Conservation (phyloP, 1,284 basidiomycete species). For the Mycena citricolor region DNA sequence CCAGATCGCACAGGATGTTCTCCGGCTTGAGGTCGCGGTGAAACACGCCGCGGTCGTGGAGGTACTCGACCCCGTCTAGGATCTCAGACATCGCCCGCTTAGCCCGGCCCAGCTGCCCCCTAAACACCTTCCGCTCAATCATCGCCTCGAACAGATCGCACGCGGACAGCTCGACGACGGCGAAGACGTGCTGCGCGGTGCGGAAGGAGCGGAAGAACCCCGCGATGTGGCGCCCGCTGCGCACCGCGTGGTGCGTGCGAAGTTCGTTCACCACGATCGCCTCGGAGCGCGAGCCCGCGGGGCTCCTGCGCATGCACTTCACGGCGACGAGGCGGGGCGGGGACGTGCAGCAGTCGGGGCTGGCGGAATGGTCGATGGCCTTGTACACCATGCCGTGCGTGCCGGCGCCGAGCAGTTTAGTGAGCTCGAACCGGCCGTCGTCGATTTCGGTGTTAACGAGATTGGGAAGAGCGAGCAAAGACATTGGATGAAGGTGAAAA, state of each 20-base stretch:
- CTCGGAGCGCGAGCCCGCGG: conserved; percentile 35
- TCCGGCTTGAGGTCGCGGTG: conserved; percentile 90
- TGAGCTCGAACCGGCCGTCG: conserved; percentile 6
- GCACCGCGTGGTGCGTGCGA: conserved; percentile 83
- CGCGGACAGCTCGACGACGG: conserved; percentile 60
- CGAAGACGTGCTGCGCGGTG: conserved; percentile 65
- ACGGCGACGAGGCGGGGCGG: conserved; percentile 55
- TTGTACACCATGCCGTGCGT: conserved; percentile 18
- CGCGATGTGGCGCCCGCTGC: conserved; percentile 82
- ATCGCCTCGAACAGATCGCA: conserved; percentile 53
- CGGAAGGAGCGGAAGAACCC: conserved; percentile 83
- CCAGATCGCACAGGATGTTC: conserved; percentile 70
- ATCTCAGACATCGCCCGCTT: conserved; percentile 69
- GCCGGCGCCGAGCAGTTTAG: conserved; percentile 14
- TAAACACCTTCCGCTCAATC: conserved; percentile 40
- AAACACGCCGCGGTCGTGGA: conserved; percentile 69
- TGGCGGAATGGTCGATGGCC: conserved; percentile 14
- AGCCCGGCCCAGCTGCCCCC: conserved; percentile 54
- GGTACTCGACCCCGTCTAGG: conserved; percentile 74
- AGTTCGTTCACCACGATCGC: conserved; percentile 77
- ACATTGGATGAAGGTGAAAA: too few species aligned
- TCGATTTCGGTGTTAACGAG: conserved; percentile 12
- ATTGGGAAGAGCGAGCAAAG: too few species aligned
- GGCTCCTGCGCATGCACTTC: conserved; percentile 52
- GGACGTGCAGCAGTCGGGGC: too few species aligned